Evolutionary conservation across 108 stramenopile species (phyloP).

Genomic region (Pseudonitzschia pungens): DNA sequence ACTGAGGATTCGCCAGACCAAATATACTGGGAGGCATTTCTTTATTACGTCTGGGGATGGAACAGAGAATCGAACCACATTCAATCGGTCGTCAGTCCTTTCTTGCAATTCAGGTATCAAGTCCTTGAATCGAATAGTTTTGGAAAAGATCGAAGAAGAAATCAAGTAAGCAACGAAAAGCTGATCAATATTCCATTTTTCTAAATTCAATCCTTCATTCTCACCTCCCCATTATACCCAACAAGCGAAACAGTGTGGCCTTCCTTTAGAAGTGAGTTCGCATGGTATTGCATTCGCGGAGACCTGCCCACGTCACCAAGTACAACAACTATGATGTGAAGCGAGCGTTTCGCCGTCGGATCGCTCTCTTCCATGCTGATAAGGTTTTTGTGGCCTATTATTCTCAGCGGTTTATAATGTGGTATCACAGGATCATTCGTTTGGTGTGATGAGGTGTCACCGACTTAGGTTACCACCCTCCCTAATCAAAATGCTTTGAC

Average conservation of each 20-base stretch:
- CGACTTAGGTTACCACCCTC: no score
- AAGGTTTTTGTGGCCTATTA: background rate
- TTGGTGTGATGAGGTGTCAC: no score
- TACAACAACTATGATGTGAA: slow-evolving; percentile 71
- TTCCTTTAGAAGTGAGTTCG: slow-evolving; percentile 77
- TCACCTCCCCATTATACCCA: slow-evolving; percentile 67
- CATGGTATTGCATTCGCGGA: slow-evolving; percentile 99
- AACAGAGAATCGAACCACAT: slow-evolving; percentile 57
- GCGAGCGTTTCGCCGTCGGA: background rate
- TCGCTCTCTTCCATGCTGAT: background rate
- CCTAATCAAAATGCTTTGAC: no score
- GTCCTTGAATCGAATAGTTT: slow-evolving; percentile 14
- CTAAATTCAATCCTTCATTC: slow-evolving; percentile 28
- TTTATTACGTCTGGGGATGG: slow-evolving; percentile 45
- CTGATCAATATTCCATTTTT: slow-evolving; percentile 4
- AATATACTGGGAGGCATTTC: slow-evolving; percentile 64
- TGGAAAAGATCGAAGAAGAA: background rate
- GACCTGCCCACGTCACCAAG: slow-evolving; percentile 90
- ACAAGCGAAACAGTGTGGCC: slow-evolving; percentile 70
- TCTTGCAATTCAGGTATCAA: slow-evolving; percentile 25
- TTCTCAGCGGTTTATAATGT: no score
- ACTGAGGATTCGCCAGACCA: slow-evolving; percentile 51
- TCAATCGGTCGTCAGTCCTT: slow-evolving; percentile 32
- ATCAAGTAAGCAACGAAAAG: background rate
- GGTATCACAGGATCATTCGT: no score